Evolutionary conservation across 2,329 filamentous ascomycete genomes (phyloP).

Genomic region (Exserohilum rostratum): DNA sequence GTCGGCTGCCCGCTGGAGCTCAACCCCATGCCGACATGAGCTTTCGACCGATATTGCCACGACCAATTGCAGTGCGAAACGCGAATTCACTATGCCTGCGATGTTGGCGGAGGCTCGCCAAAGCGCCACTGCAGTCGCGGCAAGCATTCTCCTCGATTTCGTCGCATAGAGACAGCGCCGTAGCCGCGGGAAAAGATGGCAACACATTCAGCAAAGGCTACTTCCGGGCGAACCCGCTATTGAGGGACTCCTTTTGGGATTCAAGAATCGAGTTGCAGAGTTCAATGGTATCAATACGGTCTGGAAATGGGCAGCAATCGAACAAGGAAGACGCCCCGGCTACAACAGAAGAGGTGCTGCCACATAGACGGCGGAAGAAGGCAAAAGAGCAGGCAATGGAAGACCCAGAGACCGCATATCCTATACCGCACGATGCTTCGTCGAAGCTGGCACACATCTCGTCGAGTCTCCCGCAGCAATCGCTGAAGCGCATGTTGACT

Average conservation of each 20-base stretch:
- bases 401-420: constrained; percentile 36
- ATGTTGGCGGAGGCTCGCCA: constrained; percentile 42
- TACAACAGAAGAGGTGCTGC: constrained; percentile 36
- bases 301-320: constrained; percentile 13
- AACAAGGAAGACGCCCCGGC: constrained; percentile 15
- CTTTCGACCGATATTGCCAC: constrained; percentile 42
- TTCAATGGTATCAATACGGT: constrained; percentile 28
- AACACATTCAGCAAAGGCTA: constrained; percentile 47
- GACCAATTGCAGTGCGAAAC: constrained; percentile 38
- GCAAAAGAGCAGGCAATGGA: constrained; percentile 29
- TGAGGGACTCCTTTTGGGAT: constrained; percentile 41
- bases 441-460: constrained; percentile 64
- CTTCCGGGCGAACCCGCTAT: constrained; percentile 46
- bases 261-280: constrained; percentile 41
- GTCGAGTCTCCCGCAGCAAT: constrained; percentile 61
- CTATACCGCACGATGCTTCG: constrained; percentile 63
- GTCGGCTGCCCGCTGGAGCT: not conserved
- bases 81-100: constrained; percentile 39
- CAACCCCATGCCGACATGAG: constrained; percentile 43
- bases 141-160: constrained; percentile 38
- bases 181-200: constrained; percentile 37
- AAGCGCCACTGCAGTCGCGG: constrained; percentile 26
- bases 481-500: constrained; percentile 70
- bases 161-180: constrained; percentile 35
- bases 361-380: constrained; percentile 44